Conservation (phyloP, 495 filamentous ascomycete genomes). For the Symbiotaphrina buchneri region DNA sequence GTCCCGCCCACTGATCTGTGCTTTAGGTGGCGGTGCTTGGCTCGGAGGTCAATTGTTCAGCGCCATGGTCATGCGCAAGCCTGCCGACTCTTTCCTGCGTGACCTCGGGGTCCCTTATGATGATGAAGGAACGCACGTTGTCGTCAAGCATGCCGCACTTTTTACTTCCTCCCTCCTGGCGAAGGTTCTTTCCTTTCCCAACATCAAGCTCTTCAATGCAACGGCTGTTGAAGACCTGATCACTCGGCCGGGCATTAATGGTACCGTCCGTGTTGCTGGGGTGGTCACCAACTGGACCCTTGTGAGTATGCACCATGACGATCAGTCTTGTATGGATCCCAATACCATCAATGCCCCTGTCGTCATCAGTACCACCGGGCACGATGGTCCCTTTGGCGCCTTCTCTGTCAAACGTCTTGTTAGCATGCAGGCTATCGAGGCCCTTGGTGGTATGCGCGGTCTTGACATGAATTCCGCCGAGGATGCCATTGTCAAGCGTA, state of each 20-base stretch:
- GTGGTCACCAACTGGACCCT: conserved; percentile 92
- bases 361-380: conserved; percentile 69
- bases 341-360: conserved; percentile 86
- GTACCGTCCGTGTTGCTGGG: conserved; percentile 48
- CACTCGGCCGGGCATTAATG: conserved; percentile 31
- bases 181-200: conserved; percentile 59
- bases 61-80: conserved; percentile 87
- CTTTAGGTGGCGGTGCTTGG: conserved; percentile 82
- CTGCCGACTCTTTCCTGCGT: conserved; percentile 59
- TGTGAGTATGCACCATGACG: conserved; percentile 74
- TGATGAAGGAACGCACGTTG: conserved; percentile 67
- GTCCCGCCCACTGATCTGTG: conserved; percentile 18
- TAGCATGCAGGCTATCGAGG: conserved; percentile 55
- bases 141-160: conserved; percentile 81
- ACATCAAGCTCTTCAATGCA: conserved; percentile 91
- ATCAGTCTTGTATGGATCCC: conserved; percentile 87
- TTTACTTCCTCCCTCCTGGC: conserved; percentile 74
- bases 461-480: conserved; percentile 79
- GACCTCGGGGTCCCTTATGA: conserved; percentile 72
- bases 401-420: conserved; percentile 73
- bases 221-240: conserved; percentile 81
- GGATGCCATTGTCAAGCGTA: conserved; percentile 77
- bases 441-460: conserved; percentile 76
- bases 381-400: conserved; percentile 78
- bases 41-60: conserved; percentile 80